These are phyloP conservation scores for Dimocarpus longan DNA, from an alignment of 345 rosid species.

Conservation along the genomic window DNA sequence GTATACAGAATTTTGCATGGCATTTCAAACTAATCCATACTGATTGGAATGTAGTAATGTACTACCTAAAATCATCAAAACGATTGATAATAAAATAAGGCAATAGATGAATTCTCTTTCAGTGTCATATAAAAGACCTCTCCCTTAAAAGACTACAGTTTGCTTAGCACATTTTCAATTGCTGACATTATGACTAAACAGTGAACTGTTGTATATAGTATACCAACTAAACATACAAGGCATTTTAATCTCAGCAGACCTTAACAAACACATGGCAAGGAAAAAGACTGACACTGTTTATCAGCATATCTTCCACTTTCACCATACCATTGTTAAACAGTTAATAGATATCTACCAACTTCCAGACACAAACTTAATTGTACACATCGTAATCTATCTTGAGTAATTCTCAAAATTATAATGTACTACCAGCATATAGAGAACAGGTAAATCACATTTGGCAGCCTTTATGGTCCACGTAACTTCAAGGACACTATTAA, in stretches of 20 bases:
- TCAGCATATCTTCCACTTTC: background rate
- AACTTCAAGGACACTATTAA: background rate
- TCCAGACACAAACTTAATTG: background rate
- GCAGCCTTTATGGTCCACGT: background rate
- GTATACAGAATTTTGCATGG: background rate
- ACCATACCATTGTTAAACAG: background rate
- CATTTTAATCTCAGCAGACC: background rate
- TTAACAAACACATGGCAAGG: background rate
- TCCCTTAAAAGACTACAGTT: background rate
- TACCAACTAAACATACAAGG: background rate
- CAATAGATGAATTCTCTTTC: background rate
- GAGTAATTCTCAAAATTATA: background rate
- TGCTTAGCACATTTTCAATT: background rate
- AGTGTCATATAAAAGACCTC: background rate
- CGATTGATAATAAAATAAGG: background rate
- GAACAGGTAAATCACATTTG: background rate
- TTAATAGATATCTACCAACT: too few relatives aligned
- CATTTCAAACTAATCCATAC: constrained; percentile 11
- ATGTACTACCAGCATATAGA: background rate
- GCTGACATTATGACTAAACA: background rate
- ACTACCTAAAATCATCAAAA: background rate
- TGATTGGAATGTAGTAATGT: background rate
- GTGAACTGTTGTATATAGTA: background rate
- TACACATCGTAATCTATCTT: too few relatives aligned
- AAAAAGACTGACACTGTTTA: background rate